Evolutionary conservation across 1,139 yeast species (phyloP), one percentile per base, ranked within the genome.

Genomic region (Candida tetrigidarum): DNA sequence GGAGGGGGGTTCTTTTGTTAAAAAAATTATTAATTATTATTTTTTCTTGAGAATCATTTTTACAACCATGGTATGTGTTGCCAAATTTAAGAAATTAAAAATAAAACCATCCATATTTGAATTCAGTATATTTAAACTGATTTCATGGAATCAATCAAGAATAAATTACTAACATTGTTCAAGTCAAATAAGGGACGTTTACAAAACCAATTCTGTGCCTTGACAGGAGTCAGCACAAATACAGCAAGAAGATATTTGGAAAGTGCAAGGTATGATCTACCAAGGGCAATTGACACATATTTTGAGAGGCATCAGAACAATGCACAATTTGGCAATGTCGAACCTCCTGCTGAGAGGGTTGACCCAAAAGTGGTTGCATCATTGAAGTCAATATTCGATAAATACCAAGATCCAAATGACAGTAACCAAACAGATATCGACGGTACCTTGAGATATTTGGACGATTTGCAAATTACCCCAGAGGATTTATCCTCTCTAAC

Each of bases 401-500:
- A 58, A 43, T 71, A 69, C 47, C 55, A 57, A 36, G 76, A 75
- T 46, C 49, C 63, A 1, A 46, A 49, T 2, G 55, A 62, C 18
- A 50, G 52, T 2, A 55, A 53, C 7, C 51, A 79, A 43, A 74
- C 73, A 27, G 93, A 84, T 28, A 75, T 86, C 22, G 93, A 89
- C 47, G 97, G 97, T 0, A 85, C 97, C 0, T 65, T 92, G 16
- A 55, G 60, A 37, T 87, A 84, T 55, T 69, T 90, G 35, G 74
- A 71, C 8, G 96, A 86, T 56, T 65, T 92, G 42, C 81, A 78
- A 0, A 72, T 86, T 37, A 83, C 81, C 14, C 84, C 92, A 0
- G 97, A 92, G 53, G 92, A 92, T 57, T 71, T 81, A 7, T 76
- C 56, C 33, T 84, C 91, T 4, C 69, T 92, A 45, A 82, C 88